phyloP scores from a whole-genome alignment of 805 yeast genomes.

The Jamesozyma rosinii region DNA sequence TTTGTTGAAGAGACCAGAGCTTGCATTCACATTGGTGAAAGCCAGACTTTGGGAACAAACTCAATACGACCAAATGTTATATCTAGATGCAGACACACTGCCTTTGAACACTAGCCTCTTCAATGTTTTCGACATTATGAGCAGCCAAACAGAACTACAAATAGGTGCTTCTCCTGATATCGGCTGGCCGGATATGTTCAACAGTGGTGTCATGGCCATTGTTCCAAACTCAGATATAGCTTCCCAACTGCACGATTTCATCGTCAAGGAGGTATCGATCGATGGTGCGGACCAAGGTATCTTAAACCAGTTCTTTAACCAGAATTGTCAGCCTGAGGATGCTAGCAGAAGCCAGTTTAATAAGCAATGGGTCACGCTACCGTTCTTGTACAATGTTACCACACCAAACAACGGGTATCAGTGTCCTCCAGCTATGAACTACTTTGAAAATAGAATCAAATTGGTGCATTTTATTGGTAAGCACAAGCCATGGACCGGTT shows the following conservation, averaged over 20 bases:
- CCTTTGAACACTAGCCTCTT: slow-evolving; percentile 32
- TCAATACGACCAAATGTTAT: slow-evolving; percentile 40
- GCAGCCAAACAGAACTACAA: slow-evolving; percentile 18
- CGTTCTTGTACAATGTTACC: slow-evolving; percentile 82
- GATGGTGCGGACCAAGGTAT: slow-evolving; percentile 95
- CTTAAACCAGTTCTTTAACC: slow-evolving; percentile 60
- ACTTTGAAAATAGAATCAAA: slow-evolving; percentile 38
- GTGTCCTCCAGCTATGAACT: slow-evolving; percentile 58
- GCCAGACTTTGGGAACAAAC: slow-evolving; percentile 40
- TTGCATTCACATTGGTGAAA: slow-evolving; percentile 43
- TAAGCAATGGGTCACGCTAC: slow-evolving; percentile 55
- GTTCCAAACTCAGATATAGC: slow-evolving; percentile 43
- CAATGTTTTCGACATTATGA: slow-evolving; percentile 14
- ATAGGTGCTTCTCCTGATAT: slow-evolving; percentile 60
- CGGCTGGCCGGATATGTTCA: slow-evolving; percentile 91
- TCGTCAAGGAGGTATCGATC: slow-evolving; percentile 35
- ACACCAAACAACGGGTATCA: slow-evolving; percentile 55
- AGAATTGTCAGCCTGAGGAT: slow-evolving; percentile 11
- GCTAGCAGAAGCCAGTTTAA: background rate
- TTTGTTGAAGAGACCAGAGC: slow-evolving; percentile 42
- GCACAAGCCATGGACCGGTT: slow-evolving; percentile 45
- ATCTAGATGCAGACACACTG: slow-evolving; percentile 57
- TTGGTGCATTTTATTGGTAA: slow-evolving; percentile 62
- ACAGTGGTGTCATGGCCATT: slow-evolving; percentile 63
- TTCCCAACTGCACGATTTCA: slow-evolving; percentile 32